A percentile compares a stretch with the other conserved stretches of the same genome.
These are phyloP conservation scores for Anastatica hierochuntica DNA, from an alignment of 345 rosid genomes.

Conservation along the genomic window DNA sequence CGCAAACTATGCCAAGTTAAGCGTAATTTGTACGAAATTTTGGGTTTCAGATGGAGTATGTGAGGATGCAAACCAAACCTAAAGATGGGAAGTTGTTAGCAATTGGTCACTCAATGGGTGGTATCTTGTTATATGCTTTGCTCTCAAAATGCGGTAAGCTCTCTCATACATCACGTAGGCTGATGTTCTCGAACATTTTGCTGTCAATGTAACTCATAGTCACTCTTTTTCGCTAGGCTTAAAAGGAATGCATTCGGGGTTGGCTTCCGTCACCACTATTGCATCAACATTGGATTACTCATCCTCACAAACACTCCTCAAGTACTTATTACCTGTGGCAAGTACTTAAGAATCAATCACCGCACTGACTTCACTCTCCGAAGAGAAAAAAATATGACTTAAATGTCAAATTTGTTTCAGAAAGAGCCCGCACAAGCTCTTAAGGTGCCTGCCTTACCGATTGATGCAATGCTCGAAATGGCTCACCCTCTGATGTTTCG, in stretches of 20 bases:
- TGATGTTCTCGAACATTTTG: neutral
- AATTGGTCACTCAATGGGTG: slow-evolving; percentile 96
- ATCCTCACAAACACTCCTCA: slow-evolving; percentile 58
- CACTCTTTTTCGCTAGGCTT: slow-evolving; percentile 30
- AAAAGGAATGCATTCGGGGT: slow-evolving; percentile 54
- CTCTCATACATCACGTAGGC: neutral
- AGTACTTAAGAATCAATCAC: slow-evolving; percentile 25
- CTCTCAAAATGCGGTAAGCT: slow-evolving; percentile 58
- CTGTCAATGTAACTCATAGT: neutral
- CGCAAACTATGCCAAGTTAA: neutral
- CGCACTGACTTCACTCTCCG: neutral
- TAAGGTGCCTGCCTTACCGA: slow-evolving; percentile 53
- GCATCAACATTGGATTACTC: slow-evolving; percentile 77
- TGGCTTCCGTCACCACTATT: slow-evolving; percentile 53
- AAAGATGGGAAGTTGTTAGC: slow-evolving; percentile 70
- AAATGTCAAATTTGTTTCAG: slow-evolving; percentile 29
- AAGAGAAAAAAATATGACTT: neutral
- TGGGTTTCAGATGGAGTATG: slow-evolving; percentile 61
- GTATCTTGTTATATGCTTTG: slow-evolving; percentile 77
- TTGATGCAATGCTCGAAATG: slow-evolving; percentile 48
- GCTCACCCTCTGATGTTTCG: slow-evolving; percentile 49
- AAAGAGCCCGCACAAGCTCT: slow-evolving; percentile 53
- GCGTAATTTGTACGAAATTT: neutral
- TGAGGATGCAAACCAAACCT: slow-evolving; percentile 47
- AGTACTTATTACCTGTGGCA: slow-evolving; percentile 65